Evolutionary conservation across 2,329 filamentous ascomycete species (phyloP), one percentile per base, ranked within the genome.

Genomic region (Venturia carpophila): DNA sequence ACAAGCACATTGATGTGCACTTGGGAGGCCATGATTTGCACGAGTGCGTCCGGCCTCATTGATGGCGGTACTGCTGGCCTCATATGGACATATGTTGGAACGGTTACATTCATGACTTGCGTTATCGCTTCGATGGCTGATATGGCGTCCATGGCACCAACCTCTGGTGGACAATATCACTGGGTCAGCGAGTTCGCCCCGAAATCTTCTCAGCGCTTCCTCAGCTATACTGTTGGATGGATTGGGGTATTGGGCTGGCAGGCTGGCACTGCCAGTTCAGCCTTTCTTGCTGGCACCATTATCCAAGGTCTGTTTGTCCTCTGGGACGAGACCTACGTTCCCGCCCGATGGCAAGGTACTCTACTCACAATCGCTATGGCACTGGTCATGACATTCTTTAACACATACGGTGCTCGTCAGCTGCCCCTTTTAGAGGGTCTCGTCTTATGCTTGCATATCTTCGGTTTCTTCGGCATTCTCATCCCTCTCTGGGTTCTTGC

Each of bases 241-340:
- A 72, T 77, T 39, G 75, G 73, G 19, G 67, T 62, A 34, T 41
- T 68, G n/a, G 67, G 66, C 19, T 68, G 67, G 67, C 67, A 67
- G 43, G 41, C 61, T 13, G 67, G 67, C 21, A 55, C 52, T 34
- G 62, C 66, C 17, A 47, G 34, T 17, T 58, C 49, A 21, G 24
- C 56, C 2, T 65, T 69, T 69, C n/a, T 72, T 49, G 60, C 66
- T 58, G 63, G 67, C 9, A 68, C 67, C 19, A 62, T 68, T 19
- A 71, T 77, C 34, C 76, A 78, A 65, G 76, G 74, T 7, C 70
- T 77, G 6, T 66, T 75, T 7, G 66, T 72, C 1, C 70, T 82
- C 7, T 78, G 74, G 39, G 67, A 77, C 27, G 70, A 71, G 0
- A 68, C 69, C 1, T 67, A 66, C 27, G 80, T 80, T 65, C 42